Percentiles rank a stretch among this genome's conserved stretches.
Evolutionary conservation across 169 alveolate genomes (phyloP).

Genomic region (Plasmodium vivax): DNA sequence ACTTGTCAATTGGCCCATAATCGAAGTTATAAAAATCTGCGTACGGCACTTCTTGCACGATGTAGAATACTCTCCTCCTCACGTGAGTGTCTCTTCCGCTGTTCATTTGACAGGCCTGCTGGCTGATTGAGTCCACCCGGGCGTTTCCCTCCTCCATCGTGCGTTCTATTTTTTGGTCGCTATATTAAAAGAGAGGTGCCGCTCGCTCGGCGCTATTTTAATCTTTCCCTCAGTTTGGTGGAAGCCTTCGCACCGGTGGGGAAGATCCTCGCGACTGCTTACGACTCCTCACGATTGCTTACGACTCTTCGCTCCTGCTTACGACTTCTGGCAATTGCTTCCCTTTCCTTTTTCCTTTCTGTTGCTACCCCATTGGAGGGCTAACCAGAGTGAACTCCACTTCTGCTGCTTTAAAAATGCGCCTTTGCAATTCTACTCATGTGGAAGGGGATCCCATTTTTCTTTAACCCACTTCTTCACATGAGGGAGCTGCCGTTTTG

Average conservation of each 20-base stretch:
- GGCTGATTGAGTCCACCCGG: background rate
- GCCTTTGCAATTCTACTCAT: background rate
- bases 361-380: background rate
- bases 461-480: background rate
- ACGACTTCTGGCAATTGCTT: no score
- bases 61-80: background rate
- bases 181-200: background rate
- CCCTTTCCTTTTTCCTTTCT: background rate
- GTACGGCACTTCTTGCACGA: constrained; percentile 55
- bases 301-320: background rate
- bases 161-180: background rate
- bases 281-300: background rate
- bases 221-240: background rate
- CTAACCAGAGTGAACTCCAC: background rate
- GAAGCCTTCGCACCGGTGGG: background rate
- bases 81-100: background rate
- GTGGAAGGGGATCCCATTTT: background rate
- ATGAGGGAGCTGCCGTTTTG: background rate
- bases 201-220: background rate
- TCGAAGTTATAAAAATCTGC: constrained; percentile 44
- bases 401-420: background rate
- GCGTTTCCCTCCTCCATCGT: background rate
- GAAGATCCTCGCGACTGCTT: no score
- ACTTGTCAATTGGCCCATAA: constrained; percentile 27
- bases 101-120: background rate